Base-by-base conservation (phyloP, 140 eudicot species). In the Anethum foeniculum region DNA sequence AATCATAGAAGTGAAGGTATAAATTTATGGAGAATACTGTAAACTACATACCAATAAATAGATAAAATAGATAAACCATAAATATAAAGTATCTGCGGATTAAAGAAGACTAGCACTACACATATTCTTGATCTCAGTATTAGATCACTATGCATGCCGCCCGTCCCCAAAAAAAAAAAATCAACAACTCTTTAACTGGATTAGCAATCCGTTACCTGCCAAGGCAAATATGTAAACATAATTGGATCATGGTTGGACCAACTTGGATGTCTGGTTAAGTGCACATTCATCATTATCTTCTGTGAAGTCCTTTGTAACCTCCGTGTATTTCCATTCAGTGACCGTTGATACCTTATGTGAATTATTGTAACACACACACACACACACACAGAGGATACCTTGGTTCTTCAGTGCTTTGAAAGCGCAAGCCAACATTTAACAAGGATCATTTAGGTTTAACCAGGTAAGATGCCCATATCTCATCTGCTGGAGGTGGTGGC, bases 401-500 rank as follows among this genome's bases (percentile, higher is more conserved):
- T 11, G 38, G 51, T 43, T n/a, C 78, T 23, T 74, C 3, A 43
- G 78, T 44, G 21, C 78, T 30, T 73, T 10, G 7, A 32, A 75
- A 75, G 78, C 8, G 41, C 18, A 75, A 14, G 38, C 58, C n/a
- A 43, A 5, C 15, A 48, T 3, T 27, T 25, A 43, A 79, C 36
- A 47, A 79, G 36, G 78, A 44, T 88, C 77, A 87, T 85, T 77
- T 48, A 77, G 81, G 92, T 82, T 82, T 90, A 83, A 88, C 91
- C 67, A 93, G 85, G 88, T 91, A 93, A 79, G 98, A 91, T 83
- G 96, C 97, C 98, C 99, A 92, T 76, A 89, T 76, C 43, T 89
- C 92, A 85, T 95, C 93, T 54, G 96, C 88, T n/a, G 99, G 99
- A 56, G 97, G 93, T 71, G 99, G 93, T 15, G 93, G 91, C 79